Percentiles rank a stretch among this genome's conserved stretches.
Evolutionary conservation across 2,329 filamentous ascomycete species (phyloP).

Genomic region (Chaetoscypha palmicola): DNA sequence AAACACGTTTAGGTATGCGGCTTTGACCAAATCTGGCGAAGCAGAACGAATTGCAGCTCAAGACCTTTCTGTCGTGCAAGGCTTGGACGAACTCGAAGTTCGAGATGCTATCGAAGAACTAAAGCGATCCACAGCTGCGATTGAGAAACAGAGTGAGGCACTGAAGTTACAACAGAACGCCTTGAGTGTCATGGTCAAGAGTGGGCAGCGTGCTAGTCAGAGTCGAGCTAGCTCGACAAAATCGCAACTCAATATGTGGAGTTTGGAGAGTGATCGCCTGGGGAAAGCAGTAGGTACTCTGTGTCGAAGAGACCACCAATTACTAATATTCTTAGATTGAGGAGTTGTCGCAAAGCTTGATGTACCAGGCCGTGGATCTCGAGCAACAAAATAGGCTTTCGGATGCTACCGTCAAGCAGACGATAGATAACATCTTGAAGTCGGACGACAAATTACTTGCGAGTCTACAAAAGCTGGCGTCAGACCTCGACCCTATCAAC

Average conservation of each 20-base stretch:
- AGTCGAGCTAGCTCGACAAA: slow-evolving; percentile 33
- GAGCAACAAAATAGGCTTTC: slow-evolving; percentile 44
- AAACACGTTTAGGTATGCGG: slow-evolving; percentile 40
- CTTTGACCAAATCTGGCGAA: slow-evolving; percentile 42
- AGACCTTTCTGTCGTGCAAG: slow-evolving; percentile 42
- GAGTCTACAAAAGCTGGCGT: slow-evolving; percentile 59
- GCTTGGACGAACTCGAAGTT: slow-evolving; percentile 53
- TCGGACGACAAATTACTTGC: slow-evolving; percentile 60
- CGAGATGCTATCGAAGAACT: slow-evolving; percentile 55
- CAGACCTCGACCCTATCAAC: slow-evolving; percentile 48
- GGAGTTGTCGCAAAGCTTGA: slow-evolving; percentile 41
- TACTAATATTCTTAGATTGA: slow-evolving; percentile 36
- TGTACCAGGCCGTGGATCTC: slow-evolving; percentile 40
- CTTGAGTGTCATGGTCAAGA: slow-evolving; percentile 45
- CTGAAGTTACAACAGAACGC: slow-evolving; percentile 57
- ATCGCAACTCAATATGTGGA: slow-evolving; percentile 33
- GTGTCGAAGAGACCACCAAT: not conserved
- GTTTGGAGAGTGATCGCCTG: slow-evolving; percentile 35
- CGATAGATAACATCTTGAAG: slow-evolving; percentile 43
- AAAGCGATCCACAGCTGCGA: slow-evolving; percentile 55
- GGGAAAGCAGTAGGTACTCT: slow-evolving; percentile 36
- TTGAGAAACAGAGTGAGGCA: slow-evolving; percentile 56
- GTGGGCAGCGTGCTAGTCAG: slow-evolving; percentile 32
- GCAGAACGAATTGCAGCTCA: slow-evolving; percentile 40
- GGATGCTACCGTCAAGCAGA: slow-evolving; percentile 40